Evolutionary conservation across 371 early-diverging fungal species (phyloP), one percentile per base, ranked within the genome.

Genomic region (Choanephora cucurbitarum): DNA sequence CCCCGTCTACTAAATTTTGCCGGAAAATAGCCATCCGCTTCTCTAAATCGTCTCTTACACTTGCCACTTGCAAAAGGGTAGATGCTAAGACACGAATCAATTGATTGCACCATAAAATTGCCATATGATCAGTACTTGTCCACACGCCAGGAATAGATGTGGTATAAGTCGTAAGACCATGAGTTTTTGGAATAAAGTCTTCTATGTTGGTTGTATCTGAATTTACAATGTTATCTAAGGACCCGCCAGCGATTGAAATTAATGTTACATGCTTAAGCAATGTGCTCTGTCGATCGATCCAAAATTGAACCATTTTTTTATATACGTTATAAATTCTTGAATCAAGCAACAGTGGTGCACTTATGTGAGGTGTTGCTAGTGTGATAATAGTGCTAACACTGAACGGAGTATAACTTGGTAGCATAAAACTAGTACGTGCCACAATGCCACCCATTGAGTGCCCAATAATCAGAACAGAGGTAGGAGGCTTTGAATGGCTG

Each of bases 401-500:
- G 4, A 84, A 82, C 0, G 80, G 72, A 9, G 64, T 53, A 62
- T 90, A 89, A 65, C 83, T 91, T 0, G 77, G 66, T 54, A 91
- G 66, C 6, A 82, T 84, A 46, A 91, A 76, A 48, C 90, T 73
- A 0, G 89, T 77, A 17, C 97, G 73, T 1, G 95, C 94, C 3
- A 97, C 95, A 23, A 97, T 76, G 7, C 98, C 98, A 22, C 98
- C 98, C 97, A 97, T 97, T 7, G 95, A 95, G 62, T 97, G 98
- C 4, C 91, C 96, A 23, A 97, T 72, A 18, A 97, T 67, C 14
- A 92, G 60, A 13, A 97, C 94, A 2, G 92, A 86, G 2, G 66
- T 66, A 2, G 82, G 37, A 13, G 37, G 77, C 5, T 56, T 51
- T 0, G 21, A 31, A 5, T 37, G 37, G n/a, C 31, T 34, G 2